phyloP scores from a whole-genome alignment of 2,329 filamentous ascomycete genomes.

The Cladophialophora carrionii region DNA sequence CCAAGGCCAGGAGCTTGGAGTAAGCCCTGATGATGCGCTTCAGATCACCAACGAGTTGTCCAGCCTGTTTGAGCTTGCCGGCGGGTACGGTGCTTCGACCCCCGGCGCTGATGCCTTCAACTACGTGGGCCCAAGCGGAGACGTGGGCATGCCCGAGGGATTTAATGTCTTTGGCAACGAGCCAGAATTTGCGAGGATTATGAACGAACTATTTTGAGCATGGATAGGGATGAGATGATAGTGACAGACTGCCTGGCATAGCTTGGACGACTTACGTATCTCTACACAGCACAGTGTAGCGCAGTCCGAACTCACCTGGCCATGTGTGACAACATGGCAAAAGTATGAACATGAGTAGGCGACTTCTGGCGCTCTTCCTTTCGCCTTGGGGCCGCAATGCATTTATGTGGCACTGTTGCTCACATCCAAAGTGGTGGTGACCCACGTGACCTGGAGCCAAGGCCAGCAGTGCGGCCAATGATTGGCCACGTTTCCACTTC shows the following conservation, averaged over 20 bases:
- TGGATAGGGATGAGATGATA: neutral
- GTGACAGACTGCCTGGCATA: neutral
- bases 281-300: neutral
- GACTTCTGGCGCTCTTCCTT: neutral
- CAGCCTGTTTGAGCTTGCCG: constrained; percentile 66
- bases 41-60: constrained; percentile 65
- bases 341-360: neutral
- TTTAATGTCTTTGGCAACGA: constrained; percentile 55
- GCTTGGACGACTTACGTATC: neutral
- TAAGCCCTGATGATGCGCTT: constrained; percentile 61
- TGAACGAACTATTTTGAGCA: constrained; percentile 61
- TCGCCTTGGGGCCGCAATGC: neutral
- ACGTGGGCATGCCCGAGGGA: constrained; percentile 32
- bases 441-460: constrained; percentile 8
- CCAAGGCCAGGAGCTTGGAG: constrained; percentile 49
- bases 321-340: neutral
- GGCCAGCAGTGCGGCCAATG: neutral
- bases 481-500: constrained; percentile 12
- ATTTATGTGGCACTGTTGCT: neutral
- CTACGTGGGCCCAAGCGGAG: constrained; percentile 41
- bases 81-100: constrained; percentile 51
- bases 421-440: neutral
- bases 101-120: constrained; percentile 42
- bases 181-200: constrained; percentile 62
- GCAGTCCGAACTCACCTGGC: neutral